Percentiles rank a stretch among this genome's conserved stretches.
Conservation (phyloP, 768 basidiomycete species). For the Agrocybe pediades region DNA sequence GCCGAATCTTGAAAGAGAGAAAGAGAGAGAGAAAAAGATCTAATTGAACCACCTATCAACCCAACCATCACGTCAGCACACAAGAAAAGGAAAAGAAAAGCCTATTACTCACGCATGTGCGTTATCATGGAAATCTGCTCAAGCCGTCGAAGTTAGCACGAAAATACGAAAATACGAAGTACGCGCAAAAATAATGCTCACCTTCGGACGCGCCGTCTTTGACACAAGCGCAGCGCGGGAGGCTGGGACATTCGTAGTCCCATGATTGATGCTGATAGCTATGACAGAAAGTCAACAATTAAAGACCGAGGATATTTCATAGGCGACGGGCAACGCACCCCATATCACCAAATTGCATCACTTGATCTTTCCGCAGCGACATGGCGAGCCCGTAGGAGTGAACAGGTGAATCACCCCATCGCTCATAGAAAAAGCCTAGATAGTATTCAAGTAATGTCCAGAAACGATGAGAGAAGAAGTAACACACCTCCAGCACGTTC, state of each 20-base stretch:
- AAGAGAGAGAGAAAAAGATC: not conserved
- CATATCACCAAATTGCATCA: conserved; percentile 26
- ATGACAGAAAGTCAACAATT: not conserved
- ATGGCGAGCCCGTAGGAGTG: conserved; percentile 30
- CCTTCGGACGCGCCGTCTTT: conserved; percentile 15
- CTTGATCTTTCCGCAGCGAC: conserved; percentile 29
- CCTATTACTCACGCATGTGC: conserved; percentile 3
- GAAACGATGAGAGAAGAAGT: not conserved
- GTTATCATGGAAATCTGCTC: conserved; percentile 5
- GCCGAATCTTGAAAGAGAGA: no score
- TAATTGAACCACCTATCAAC: no score
- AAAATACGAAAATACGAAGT: not conserved
- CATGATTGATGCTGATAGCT: conserved; percentile 31
- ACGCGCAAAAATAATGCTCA: not conserved
- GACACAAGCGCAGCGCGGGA: conserved; percentile 24
- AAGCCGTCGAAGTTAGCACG: not conserved
- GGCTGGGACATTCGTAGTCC: conserved; percentile 24
- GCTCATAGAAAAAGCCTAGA: conserved; percentile 31
- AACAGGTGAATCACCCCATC: conserved; percentile 30
- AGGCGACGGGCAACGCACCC: conserved; percentile 14
- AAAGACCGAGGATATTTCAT: not conserved
- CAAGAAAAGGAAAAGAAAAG: no score
- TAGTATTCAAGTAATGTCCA: not conserved
- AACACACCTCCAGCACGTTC: conserved; percentile 25
- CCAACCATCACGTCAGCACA: no score